phyloP scores from a whole-genome alignment of 2,329 filamentous ascomycete species.

The Fusarium guadeloupense region DNA sequence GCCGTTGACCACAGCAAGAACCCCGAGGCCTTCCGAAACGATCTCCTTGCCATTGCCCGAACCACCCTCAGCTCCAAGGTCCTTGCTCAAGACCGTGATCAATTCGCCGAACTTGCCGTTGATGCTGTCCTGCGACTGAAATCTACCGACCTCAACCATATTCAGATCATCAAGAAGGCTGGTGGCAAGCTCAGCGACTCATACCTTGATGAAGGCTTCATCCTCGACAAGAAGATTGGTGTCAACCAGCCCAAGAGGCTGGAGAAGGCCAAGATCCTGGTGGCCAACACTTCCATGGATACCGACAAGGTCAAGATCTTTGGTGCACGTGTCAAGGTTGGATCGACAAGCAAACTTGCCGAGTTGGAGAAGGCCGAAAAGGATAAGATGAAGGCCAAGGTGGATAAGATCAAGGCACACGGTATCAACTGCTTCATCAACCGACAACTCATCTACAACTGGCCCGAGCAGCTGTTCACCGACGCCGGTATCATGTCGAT shows the following conservation, averaged over 20 bases:
- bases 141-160: conserved; percentile 93
- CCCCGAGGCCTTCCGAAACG: conserved; percentile 84
- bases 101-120: conserved; percentile 89
- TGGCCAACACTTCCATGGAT: conserved; percentile 99
- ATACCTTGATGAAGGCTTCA: conserved; percentile 97
- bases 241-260: conserved; percentile 98
- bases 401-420: conserved; percentile 97
- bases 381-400: conserved; percentile 99
- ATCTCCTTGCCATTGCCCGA: conserved; percentile 88
- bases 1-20: conserved; percentile 92
- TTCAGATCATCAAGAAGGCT: conserved; percentile 99
- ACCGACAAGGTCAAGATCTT: conserved; percentile 99
- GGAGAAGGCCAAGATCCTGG: conserved; percentile 97
- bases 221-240: conserved; percentile 98
- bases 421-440: conserved; percentile 99
- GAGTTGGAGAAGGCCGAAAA: conserved; percentile 97
- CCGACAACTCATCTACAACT: conserved; percentile 99
- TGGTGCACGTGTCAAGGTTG: conserved; percentile 94
- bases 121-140: conserved; percentile 92
- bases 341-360: conserved; percentile 95
- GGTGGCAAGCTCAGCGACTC: conserved; percentile 97
- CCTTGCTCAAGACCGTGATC: conserved; percentile 88
- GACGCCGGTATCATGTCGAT: conserved; percentile 98
- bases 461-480: conserved; percentile 98
- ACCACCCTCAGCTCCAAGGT: conserved; percentile 99